These are phyloP conservation scores for Claviceps sp. DNA, from an alignment of 2,329 filamentous ascomycete species.

Conservation along the genomic window DNA sequence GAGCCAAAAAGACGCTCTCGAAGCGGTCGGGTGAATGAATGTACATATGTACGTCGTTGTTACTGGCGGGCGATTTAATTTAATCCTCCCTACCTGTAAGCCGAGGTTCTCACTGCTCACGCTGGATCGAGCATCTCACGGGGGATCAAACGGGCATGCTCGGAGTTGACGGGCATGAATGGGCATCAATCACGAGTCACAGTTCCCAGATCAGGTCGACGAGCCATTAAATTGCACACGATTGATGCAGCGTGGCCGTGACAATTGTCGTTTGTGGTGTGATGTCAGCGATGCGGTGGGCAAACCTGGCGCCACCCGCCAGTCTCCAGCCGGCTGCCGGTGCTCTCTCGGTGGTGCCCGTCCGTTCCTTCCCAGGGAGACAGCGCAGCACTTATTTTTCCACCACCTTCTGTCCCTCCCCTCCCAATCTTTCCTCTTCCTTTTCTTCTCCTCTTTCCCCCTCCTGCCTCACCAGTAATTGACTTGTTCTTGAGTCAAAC, in stretches of 20 bases:
- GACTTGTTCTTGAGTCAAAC: background rate
- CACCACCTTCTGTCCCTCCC: constrained; percentile 4
- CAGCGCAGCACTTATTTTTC: constrained; percentile 3
- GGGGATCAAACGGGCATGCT: background rate
- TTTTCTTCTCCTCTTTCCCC: background rate
- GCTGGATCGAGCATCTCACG: background rate
- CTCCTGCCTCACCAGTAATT: background rate
- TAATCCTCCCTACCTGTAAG: too few relatives aligned
- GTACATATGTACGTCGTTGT: background rate
- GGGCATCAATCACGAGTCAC: background rate
- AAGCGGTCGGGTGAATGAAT: background rate
- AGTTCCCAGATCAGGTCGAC: background rate
- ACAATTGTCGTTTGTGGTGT: background rate
- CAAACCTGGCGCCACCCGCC: background rate
- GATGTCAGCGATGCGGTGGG: background rate
- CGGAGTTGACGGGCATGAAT: background rate
- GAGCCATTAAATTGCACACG: background rate
- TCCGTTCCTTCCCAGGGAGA: background rate
- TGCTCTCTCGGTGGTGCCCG: background rate
- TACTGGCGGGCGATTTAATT: background rate
- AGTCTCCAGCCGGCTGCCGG: background rate
- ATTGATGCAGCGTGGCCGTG: background rate
- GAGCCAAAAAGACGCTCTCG: background rate
- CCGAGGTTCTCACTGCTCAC: background rate
- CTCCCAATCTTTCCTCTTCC: background rate